These are phyloP conservation scores for Trypanosoma melophagium DNA, from an alignment of 208 protist genomes.

Conservation along the genomic window DNA sequence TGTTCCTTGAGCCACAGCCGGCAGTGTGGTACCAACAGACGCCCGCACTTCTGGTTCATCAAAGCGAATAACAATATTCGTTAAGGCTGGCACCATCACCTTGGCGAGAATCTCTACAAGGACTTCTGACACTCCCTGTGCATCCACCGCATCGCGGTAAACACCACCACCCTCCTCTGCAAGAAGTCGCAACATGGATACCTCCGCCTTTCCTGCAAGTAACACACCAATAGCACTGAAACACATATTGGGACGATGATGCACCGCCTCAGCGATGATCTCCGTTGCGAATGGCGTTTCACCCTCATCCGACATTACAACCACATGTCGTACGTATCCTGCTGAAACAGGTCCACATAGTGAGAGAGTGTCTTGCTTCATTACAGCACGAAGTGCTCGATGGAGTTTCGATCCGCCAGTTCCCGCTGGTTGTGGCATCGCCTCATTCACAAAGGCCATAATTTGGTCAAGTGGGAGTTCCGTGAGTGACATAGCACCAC, in stretches of 20 bases:
- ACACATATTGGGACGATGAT: conserved; percentile 26
- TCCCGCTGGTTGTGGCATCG: conserved; percentile 25
- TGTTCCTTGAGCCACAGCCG: conserved; percentile 41
- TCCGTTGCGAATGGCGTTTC: conserved; percentile 26
- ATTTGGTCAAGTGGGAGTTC: conserved; percentile 24
- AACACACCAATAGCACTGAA: conserved; percentile 63
- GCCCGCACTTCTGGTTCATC: conserved; percentile 29
- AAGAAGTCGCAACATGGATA: conserved; percentile 48
- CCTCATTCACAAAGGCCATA: conserved; percentile 3
- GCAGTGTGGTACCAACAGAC: conserved; percentile 13
- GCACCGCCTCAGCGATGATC: conserved; percentile 34
- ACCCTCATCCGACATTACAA: conserved; percentile 62
- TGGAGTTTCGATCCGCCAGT: conserved; percentile 35
- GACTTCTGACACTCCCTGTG: conserved; percentile 22
- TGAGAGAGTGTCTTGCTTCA: conserved; percentile 14
- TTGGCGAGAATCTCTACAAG: conserved; percentile 39
- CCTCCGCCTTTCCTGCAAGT: conserved; percentile 18
- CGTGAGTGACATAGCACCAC: conserved; percentile 12
- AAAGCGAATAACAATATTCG: conserved; percentile 34
- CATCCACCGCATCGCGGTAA: conserved; percentile 28
- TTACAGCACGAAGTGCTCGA: conserved; percentile 36
- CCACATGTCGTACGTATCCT: conserved; percentile 69
- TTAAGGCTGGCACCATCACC: conserved; percentile 58
- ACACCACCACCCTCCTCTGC: conserved; percentile 43
- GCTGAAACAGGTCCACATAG: conserved; percentile 33